phyloP scores from a whole-genome alignment of 1,139 yeast species.

The Pichia cactophila region DNA sequence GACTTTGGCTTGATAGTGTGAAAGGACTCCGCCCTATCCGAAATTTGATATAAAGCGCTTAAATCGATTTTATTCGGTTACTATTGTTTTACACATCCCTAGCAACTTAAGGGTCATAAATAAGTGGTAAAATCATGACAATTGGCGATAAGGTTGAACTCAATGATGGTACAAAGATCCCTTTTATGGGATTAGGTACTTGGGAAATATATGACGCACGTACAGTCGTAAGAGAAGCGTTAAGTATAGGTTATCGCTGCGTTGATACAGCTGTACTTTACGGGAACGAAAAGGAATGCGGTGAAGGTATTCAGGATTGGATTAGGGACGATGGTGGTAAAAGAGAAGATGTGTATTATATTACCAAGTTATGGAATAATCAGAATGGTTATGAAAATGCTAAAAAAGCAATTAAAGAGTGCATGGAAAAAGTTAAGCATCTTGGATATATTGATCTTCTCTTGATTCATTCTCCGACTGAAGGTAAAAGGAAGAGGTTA shows the following conservation, averaged over 20 bases:
- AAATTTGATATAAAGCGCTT: neutral
- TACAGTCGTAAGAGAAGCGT: slow-evolving; percentile 39
- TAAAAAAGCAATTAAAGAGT: slow-evolving; percentile 42
- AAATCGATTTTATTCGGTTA: neutral
- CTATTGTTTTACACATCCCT: neutral
- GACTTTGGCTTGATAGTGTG: neutral
- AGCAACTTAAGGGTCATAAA: no score
- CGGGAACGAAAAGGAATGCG: slow-evolving; percentile 51
- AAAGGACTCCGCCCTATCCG: neutral
- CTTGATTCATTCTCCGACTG: slow-evolving; percentile 54
- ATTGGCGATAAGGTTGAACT: slow-evolving; percentile 14
- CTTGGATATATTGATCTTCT: slow-evolving; percentile 46
- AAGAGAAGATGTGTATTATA: slow-evolving; percentile 59
- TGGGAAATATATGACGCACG: slow-evolving; percentile 39
- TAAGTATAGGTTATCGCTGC: slow-evolving; percentile 42
- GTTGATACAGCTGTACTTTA: slow-evolving; percentile 57
- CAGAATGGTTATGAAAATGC: slow-evolving; percentile 57
- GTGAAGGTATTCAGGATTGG: slow-evolving; percentile 46
- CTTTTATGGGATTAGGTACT: slow-evolving; percentile 43
- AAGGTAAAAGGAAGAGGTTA: slow-evolving; percentile 43
- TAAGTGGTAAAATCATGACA: neutral
- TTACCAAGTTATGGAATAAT: slow-evolving; percentile 59
- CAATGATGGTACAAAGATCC: slow-evolving; percentile 35
- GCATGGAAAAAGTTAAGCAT: slow-evolving; percentile 43
- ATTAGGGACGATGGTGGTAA: slow-evolving; percentile 39